phyloP scores from a whole-genome alignment of 2,329 filamentous ascomycete genomes.

The Alternaria triticina region DNA sequence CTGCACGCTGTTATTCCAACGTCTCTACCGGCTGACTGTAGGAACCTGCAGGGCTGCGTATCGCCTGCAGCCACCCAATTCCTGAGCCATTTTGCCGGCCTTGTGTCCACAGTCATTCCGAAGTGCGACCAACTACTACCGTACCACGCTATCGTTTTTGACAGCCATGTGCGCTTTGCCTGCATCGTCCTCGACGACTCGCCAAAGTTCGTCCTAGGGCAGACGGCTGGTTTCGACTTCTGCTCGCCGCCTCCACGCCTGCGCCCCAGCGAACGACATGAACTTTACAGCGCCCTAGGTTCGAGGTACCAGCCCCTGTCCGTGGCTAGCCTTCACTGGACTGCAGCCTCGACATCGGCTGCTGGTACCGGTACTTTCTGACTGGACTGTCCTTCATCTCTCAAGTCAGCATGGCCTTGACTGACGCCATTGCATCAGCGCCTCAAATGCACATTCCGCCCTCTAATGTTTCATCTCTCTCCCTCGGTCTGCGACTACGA shows the following conservation, averaged over 20 bases:
- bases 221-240: slow-evolving; percentile 19
- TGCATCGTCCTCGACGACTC: not conserved
- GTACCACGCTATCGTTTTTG: slow-evolving; percentile 11
- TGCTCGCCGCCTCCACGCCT: slow-evolving; percentile 16
- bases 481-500: not conserved
- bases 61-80: slow-evolving; percentile 27
- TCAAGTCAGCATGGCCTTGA: not conserved
- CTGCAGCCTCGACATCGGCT: not conserved
- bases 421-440: slow-evolving; percentile 5
- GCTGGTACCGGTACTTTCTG: not conserved
- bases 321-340: slow-evolving; percentile 10
- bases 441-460: not conserved
- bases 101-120: slow-evolving; percentile 1
- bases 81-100: slow-evolving; percentile 17
- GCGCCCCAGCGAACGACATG: slow-evolving; percentile 15
- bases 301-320: slow-evolving; percentile 16
- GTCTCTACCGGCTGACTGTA: slow-evolving; percentile 9
- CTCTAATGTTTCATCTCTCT: slow-evolving; percentile 12
- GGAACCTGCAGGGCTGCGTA: slow-evolving; percentile 20
- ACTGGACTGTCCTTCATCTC: not conserved
- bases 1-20: not conserved
- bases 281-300: slow-evolving; percentile 4
- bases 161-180: not conserved
- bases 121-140: slow-evolving; percentile 15
- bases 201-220: slow-evolving; percentile 11